Evolutionary conservation across 495 filamentous ascomycete genomes (phyloP).

Genomic region (Hypoxylon fuscum): DNA sequence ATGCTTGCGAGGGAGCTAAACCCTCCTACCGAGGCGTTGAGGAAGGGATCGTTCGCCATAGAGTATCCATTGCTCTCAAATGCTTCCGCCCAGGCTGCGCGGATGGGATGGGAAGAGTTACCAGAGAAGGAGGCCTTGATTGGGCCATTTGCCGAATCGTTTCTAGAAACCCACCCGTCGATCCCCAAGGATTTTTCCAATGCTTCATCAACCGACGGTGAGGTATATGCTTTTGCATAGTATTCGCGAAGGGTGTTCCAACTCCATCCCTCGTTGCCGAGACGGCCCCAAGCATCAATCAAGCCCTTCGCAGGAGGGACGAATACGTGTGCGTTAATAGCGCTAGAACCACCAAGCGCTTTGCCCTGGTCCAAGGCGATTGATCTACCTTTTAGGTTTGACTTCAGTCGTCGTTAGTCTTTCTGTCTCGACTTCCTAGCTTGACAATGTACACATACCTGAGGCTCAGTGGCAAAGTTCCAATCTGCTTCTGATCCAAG

Average conservation of each 20-base stretch:
- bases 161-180: background rate
- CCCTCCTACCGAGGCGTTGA: constrained; percentile 5
- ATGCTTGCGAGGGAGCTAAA: constrained; percentile 36
- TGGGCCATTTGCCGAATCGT: constrained; percentile 14
- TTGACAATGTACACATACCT: background rate
- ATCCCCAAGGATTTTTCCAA: background rate
- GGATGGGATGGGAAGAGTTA: constrained; percentile 16
- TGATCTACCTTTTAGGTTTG: constrained; percentile 55
- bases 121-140: constrained; percentile 29
- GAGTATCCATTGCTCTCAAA: constrained; percentile 33
- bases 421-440: background rate
- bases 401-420: background rate
- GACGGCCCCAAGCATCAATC: constrained; percentile 51
- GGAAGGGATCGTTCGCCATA: constrained; percentile 21
- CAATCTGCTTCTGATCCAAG: constrained; percentile 5
- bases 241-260: constrained; percentile 44
- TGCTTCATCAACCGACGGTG: background rate
- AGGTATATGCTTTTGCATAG: constrained; percentile 38
- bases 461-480: constrained; percentile 14
- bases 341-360: constrained; percentile 65
- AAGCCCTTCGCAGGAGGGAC: constrained; percentile 19
- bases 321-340: constrained; percentile 61
- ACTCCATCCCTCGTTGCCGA: constrained; percentile 56
- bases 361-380: constrained; percentile 59
- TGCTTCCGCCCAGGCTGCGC: constrained; percentile 41